Evolutionary conservation across 352 stramenopile genomes (phyloP).

Genomic region (Pythium periplocum): DNA sequence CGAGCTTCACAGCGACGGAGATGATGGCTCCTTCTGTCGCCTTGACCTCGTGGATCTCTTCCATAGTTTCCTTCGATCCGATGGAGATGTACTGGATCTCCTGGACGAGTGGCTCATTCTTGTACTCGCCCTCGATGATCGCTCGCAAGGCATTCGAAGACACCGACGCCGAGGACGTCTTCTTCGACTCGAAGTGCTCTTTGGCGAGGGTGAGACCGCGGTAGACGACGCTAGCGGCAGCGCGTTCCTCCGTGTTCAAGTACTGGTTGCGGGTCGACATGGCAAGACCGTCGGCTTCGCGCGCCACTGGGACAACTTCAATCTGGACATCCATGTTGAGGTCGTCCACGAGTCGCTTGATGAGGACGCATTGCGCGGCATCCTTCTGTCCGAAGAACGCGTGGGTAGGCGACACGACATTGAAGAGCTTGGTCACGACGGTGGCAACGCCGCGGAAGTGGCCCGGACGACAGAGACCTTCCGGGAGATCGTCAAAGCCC

Average conservation of each 20-base stretch:
- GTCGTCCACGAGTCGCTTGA: conserved; percentile 94
- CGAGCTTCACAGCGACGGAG: conserved; percentile 94
- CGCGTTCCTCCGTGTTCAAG: conserved; percentile 85
- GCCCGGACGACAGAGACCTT: conserved; percentile 90
- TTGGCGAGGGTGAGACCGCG: conserved; percentile 54
- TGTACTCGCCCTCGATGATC: conserved; percentile 51
- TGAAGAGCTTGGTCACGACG: conserved; percentile 99
- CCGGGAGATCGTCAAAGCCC: conserved; percentile 92
- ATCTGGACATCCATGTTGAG: conserved; percentile 95
- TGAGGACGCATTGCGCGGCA: conserved; percentile 94
- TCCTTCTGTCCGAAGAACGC: conserved; percentile 99
- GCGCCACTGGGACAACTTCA: conserved; percentile 87
- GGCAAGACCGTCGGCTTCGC: conserved; percentile 95
- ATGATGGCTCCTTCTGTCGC: conserved; percentile 80
- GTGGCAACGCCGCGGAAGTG: conserved; percentile 99
- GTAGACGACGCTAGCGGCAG: conserved; percentile 87
- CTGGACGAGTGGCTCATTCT: conserved; percentile 85
- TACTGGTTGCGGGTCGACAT: conserved; percentile 99
- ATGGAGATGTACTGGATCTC: conserved; percentile 97
- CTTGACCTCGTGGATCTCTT: conserved; percentile 81
- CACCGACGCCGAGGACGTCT: conserved; percentile 13
- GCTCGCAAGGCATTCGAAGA: conserved; percentile 34
- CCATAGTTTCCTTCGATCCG: conserved; percentile 93
- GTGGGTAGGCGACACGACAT: conserved; percentile 95
- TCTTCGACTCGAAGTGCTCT: conserved; percentile 27